Evolutionary conservation across 2,329 filamentous ascomycete species (phyloP).

Genomic region (Albifimbria verrucaria): DNA sequence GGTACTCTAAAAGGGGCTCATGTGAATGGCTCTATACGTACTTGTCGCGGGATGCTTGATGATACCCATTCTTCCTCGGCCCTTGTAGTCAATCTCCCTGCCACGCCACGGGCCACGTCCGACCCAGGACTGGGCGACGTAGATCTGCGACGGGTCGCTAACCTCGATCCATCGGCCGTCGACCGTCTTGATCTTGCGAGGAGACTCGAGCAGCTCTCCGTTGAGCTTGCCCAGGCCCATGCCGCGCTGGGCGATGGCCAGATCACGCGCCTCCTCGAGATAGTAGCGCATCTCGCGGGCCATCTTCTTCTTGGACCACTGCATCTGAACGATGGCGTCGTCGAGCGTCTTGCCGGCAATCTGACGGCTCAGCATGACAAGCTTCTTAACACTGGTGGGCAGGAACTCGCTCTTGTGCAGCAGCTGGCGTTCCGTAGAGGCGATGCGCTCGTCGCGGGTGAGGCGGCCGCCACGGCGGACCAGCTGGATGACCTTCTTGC

Average conservation of each 20-base stretch:
- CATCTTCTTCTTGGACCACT: slow-evolving; percentile 91
- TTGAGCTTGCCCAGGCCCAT: slow-evolving; percentile 69
- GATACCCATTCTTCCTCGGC: slow-evolving; percentile 66
- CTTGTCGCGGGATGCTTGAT: slow-evolving; percentile 72
- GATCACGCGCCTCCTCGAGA: slow-evolving; percentile 75
- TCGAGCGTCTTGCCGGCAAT: slow-evolving; percentile 92
- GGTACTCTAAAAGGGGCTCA: too few relatives aligned
- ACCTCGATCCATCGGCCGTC: slow-evolving; percentile 71
- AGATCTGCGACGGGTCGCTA: slow-evolving; percentile 74
- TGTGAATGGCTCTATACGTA: slow-evolving; percentile 56
- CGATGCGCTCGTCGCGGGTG: slow-evolving; percentile 62
- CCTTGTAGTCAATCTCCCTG: slow-evolving; percentile 65
- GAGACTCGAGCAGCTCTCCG: slow-evolving; percentile 34
- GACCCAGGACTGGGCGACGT: slow-evolving; percentile 92
- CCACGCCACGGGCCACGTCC: slow-evolving; percentile 66
- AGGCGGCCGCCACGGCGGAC: slow-evolving; percentile 56
- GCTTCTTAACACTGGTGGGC: slow-evolving; percentile 88
- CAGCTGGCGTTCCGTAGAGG: slow-evolving; percentile 57
- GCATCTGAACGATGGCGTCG: slow-evolving; percentile 92
- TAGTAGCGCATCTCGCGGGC: slow-evolving; percentile 76
- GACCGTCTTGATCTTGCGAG: slow-evolving; percentile 64
- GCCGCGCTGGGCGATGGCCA: slow-evolving; percentile 73
- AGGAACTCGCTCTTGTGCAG: slow-evolving; percentile 65
- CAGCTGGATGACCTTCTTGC: slow-evolving; percentile 77
- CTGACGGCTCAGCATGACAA: slow-evolving; percentile 80